A percentile compares a stretch with the other conserved stretches of the same genome.
Evolutionary conservation across 2,329 filamentous ascomycete species (phyloP).

Genomic region (Cephalotrichum gorgonifer): DNA sequence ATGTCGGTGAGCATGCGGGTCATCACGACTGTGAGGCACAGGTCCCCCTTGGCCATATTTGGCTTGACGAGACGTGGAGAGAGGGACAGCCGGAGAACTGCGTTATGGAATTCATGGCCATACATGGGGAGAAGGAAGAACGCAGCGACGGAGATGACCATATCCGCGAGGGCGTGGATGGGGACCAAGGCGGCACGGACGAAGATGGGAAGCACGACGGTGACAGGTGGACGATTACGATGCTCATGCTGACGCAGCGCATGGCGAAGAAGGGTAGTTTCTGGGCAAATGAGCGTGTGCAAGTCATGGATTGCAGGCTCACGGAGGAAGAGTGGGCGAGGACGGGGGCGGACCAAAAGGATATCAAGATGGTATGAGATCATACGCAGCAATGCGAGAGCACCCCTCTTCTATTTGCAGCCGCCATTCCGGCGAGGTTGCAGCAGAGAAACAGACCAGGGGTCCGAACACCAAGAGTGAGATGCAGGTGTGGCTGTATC

Average conservation of each 20-base stretch:
- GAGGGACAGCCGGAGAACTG: not conserved
- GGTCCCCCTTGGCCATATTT: not conserved
- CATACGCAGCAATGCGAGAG: too few species aligned
- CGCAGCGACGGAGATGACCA: not conserved
- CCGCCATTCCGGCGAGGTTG: too few species aligned
- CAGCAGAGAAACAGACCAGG: too few species aligned
- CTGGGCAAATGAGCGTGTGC: not conserved
- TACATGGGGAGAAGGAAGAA: not conserved
- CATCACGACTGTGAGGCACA: not conserved
- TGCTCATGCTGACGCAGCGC: not conserved
- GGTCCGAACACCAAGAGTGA: too few species aligned
- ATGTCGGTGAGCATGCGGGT: not conserved
- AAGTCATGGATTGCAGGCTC: not conserved
- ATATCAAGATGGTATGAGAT: too few species aligned
- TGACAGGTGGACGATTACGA: not conserved
- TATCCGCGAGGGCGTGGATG: too few species aligned
- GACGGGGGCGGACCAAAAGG: too few species aligned
- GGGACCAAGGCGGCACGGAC: too few species aligned
- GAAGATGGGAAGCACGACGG: too few species aligned
- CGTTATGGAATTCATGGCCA: not conserved
- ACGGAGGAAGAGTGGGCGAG: not conserved
- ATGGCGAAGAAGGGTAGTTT: not conserved
- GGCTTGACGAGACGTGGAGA: not conserved
- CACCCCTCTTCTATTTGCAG: too few species aligned
- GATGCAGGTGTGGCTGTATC: too few species aligned